Conservation (phyloP, 495 filamentous ascomycete species). For the Chaetomidium leptoderma region DNA sequence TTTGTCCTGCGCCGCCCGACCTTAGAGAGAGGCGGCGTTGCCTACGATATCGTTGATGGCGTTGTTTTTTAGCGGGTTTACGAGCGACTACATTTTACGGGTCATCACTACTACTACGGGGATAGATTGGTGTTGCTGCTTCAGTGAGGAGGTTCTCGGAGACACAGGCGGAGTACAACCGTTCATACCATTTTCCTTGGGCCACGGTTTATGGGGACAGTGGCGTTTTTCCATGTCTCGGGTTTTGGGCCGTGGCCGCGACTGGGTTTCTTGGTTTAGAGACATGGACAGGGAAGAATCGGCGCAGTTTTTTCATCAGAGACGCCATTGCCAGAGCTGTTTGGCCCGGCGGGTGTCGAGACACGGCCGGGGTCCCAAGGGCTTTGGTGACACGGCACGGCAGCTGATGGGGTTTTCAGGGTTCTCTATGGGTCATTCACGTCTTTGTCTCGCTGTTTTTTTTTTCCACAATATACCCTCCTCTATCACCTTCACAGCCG, state of each 20-base stretch:
- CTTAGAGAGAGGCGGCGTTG: conserved; percentile 8
- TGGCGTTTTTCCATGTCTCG: neutral
- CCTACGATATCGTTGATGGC: neutral
- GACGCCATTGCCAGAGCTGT: neutral
- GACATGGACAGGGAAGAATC: conserved; percentile 2
- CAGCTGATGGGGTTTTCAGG: neutral
- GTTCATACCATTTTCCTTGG: neutral
- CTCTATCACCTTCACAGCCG: neutral
- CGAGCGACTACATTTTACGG: conserved; percentile 3
- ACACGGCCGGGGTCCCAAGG: neutral
- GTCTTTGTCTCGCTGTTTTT: no score
- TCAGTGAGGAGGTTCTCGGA: conserved; percentile 2
- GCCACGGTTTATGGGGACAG: neutral
- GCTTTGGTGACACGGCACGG: neutral
- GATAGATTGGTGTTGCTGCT: conserved; percentile 12
- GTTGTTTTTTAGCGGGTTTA: neutral
- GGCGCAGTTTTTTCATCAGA: neutral
- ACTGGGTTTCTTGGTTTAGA: neutral
- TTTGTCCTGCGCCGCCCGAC: neutral
- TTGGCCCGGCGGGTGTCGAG: no score
- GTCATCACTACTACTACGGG: conserved; percentile 6
- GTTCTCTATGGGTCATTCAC: neutral
- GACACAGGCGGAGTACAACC: conserved; percentile 1
- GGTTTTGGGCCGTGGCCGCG: neutral
- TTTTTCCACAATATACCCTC: conserved; percentile 3